Base-by-base conservation (phyloP, 2,329 filamentous ascomycete genomes). In the Plectosphaerella plurivora region DNA sequence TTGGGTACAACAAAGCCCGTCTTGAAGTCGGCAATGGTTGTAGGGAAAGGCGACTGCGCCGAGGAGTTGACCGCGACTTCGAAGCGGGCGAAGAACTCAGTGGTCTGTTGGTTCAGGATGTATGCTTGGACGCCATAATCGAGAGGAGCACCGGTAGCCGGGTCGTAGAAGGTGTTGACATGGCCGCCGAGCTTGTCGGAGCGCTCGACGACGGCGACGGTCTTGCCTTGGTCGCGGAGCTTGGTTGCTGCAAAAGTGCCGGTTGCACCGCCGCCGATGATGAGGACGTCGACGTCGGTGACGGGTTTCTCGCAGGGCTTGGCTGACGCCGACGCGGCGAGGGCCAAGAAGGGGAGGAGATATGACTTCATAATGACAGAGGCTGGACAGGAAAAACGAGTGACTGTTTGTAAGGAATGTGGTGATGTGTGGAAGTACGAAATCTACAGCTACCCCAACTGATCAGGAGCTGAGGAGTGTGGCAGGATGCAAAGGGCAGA, bases 211-310 rank as follows among this genome's bases (percentile, higher is more conserved):
- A 83, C 64, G 5, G 79, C 61, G 0, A 74, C 70, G 1, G 65
- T 73, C 55, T 76, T 70, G 20, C 71, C 67, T 45, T 79, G 76
- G 20, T 80, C 75, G 3, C 74, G 76, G n/a, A 82, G 71, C 35
- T 67, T 65, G 25, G 71, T 68, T 25, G 78, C 70, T 14, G 72
- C 70, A 39, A 73, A 71, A 2, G 81, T 68, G n/a, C 79, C 78
- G 2, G 75, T 72, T 3, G 78, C 77, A 3, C 79, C 79, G 45
- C 75, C 77, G 39, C 79, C 79, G 36, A 82, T 69, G 55, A 82
- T 68, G 51, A 82, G 72, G 16, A 73, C 75, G 59, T 81, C 78
- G 60, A 60, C 45, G 2, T 14, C 35, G 25, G n/a, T 12, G 25
- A n/a, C 16, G 25, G 12, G 22, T 22, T 22, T 22, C 22, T 33